Percentiles rank a stretch among this genome's conserved stretches.
These are phyloP conservation scores for Rubroboletus satanas DNA, from an alignment of 768 basidiomycete species.

Conservation along the genomic window DNA sequence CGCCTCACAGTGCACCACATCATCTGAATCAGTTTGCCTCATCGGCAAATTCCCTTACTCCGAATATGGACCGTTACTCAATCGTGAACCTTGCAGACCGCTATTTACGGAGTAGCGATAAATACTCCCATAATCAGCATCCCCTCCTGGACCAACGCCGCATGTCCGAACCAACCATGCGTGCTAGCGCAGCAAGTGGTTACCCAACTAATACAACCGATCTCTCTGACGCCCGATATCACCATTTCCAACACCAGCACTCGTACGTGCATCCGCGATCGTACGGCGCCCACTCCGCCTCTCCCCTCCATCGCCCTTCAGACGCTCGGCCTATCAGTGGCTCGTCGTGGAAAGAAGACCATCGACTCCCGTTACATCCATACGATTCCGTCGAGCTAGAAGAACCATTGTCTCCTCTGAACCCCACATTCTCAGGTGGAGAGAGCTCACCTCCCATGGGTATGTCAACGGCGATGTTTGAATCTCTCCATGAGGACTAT, in stretches of 20 bases:
- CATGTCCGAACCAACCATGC: constrained; percentile 63
- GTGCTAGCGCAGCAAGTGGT: constrained; percentile 40
- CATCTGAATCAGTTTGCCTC: constrained; percentile 44
- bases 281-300: constrained; percentile 36
- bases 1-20: constrained; percentile 40
- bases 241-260: constrained; percentile 42
- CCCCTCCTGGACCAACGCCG: constrained; percentile 54
- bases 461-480: constrained; percentile 36
- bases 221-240: constrained; percentile 34
- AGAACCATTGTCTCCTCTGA: constrained; percentile 53
- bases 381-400: constrained; percentile 39
- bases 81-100: constrained; percentile 37
- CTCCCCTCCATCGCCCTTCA: constrained; percentile 43
- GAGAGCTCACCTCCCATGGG: constrained; percentile 33
- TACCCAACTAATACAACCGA: constrained; percentile 32
- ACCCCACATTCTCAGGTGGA: constrained; percentile 49
- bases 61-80: constrained; percentile 40
- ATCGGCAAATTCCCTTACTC: constrained; percentile 38
- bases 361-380: constrained; percentile 30
- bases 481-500: constrained; percentile 47
- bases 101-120: constrained; percentile 38
- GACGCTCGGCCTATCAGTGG: constrained; percentile 44
- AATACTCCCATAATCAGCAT: constrained; percentile 33
- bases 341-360: constrained; percentile 30
- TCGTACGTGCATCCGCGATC: constrained; percentile 34